These are phyloP conservation scores for Cucurbitaria berberidis DNA, from an alignment of 2,329 filamentous ascomycete genomes.

Conservation along the genomic window DNA sequence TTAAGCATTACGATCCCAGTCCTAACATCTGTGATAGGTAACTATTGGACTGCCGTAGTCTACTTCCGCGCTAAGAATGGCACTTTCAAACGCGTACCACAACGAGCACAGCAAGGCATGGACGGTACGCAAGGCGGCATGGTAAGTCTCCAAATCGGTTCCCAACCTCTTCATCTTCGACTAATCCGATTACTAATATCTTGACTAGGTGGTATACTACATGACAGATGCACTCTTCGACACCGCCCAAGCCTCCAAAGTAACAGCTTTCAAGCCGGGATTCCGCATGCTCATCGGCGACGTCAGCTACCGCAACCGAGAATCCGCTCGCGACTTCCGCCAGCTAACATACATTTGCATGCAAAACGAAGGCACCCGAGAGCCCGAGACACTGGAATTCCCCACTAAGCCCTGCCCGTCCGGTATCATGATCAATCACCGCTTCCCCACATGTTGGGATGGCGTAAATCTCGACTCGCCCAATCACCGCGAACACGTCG, in stretches of 20 bases:
- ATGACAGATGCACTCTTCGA: slow-evolving; percentile 48
- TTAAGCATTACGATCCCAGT: not conserved
- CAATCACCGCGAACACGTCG: slow-evolving; percentile 34
- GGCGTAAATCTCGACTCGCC: slow-evolving; percentile 35
- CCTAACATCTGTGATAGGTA: slow-evolving; percentile 24
- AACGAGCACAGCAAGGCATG: slow-evolving; percentile 51
- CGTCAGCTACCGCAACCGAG: slow-evolving; percentile 29
- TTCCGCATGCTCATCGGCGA: slow-evolving; percentile 57
- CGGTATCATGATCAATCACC: slow-evolving; percentile 38
- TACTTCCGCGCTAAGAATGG: slow-evolving; percentile 38
- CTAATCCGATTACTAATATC: not conserved
- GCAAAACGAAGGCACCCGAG: slow-evolving; percentile 35
- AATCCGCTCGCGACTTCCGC: slow-evolving; percentile 30
- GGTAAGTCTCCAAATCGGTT: slow-evolving; percentile 19
- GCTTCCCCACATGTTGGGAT: slow-evolving; percentile 40
- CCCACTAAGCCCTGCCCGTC: slow-evolving; percentile 30
- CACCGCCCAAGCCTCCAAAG: slow-evolving; percentile 41
- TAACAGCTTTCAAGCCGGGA: slow-evolving; percentile 52
- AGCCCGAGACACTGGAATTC: slow-evolving; percentile 32
- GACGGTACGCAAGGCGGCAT: slow-evolving; percentile 51
- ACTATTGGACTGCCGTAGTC: slow-evolving; percentile 43
- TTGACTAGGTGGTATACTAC: slow-evolving; percentile 53
- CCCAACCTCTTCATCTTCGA: not conserved
- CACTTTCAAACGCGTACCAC: slow-evolving; percentile 52
- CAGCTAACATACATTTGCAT: slow-evolving; percentile 39